phyloP scores from a whole-genome alignment of 2,329 filamentous ascomycete genomes.

The Onygena corvina region DNA sequence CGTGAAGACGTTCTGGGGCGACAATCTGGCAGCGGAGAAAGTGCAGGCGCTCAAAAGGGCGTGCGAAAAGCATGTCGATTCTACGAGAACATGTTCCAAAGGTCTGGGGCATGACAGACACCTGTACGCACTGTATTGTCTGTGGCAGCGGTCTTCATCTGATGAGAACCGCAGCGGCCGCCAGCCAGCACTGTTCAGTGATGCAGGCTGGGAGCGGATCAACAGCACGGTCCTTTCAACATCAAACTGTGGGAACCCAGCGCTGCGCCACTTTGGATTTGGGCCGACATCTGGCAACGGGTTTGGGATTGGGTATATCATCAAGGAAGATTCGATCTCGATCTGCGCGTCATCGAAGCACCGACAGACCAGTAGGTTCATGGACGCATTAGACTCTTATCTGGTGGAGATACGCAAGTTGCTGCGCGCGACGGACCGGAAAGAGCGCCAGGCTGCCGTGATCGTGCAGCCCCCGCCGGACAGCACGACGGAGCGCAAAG shows the following conservation, averaged over 20 bases:
- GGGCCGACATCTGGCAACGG: slow-evolving; percentile 87
- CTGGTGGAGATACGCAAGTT: slow-evolving; percentile 81
- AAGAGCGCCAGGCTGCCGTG: slow-evolving; percentile 41
- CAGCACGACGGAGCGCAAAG: slow-evolving; percentile 30
- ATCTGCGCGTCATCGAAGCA: slow-evolving; percentile 93
- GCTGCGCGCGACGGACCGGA: slow-evolving; percentile 54
- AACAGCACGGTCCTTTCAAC: slow-evolving; percentile 92
- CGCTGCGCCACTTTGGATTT: slow-evolving; percentile 89
- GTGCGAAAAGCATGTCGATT: slow-evolving; percentile 66
- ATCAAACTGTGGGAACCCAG: slow-evolving; percentile 97
- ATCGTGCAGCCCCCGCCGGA: slow-evolving; percentile 48
- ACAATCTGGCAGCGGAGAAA: slow-evolving; percentile 70
- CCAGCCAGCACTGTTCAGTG: slow-evolving; percentile 64
- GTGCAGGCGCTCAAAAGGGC: slow-evolving; percentile 74
- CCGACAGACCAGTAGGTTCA: slow-evolving; percentile 77
- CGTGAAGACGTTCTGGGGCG: slow-evolving; percentile 87
- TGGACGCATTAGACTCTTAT: slow-evolving; percentile 82
- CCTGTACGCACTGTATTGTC: slow-evolving; percentile 82
- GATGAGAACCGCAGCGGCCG: slow-evolving; percentile 39
- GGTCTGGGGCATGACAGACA: slow-evolving; percentile 86
- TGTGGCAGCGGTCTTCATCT: slow-evolving; percentile 85
- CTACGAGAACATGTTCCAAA: slow-evolving; percentile 75
- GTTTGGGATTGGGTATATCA: slow-evolving; percentile 97
- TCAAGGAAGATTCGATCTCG: slow-evolving; percentile 83
- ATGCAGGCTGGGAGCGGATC: slow-evolving; percentile 83